These are phyloP conservation scores for Heritiera littoralis DNA, from an alignment of 345 rosid species.

Conservation along the genomic window DNA sequence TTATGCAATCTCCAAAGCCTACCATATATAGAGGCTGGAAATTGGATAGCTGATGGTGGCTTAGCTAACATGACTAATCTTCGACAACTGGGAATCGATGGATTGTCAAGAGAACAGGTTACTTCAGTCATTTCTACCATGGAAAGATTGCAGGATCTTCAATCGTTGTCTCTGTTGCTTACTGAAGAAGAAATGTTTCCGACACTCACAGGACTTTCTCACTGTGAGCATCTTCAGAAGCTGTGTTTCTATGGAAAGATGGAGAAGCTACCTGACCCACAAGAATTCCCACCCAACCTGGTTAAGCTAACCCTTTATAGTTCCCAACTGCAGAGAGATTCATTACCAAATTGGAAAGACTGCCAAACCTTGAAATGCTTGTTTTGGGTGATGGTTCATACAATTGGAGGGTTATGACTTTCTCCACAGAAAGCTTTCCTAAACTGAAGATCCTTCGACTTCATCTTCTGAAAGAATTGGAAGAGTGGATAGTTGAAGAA, in stretches of 20 bases:
- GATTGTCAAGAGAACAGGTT: constrained; percentile 18
- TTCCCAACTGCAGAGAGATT: constrained; percentile 18
- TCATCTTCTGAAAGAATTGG: constrained; percentile 20
- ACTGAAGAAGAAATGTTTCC: constrained; percentile 20
- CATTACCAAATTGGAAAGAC: constrained; percentile 21
- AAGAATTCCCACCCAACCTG: constrained; percentile 22
- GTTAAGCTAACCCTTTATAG: constrained; percentile 15
- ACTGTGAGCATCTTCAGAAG: constrained; percentile 20
- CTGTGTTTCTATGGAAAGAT: constrained; percentile 26
- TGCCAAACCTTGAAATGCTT: constrained; percentile 26
- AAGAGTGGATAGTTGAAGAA: constrained; percentile 23
- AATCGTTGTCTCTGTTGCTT: constrained; percentile 25
- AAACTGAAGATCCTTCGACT: constrained; percentile 17
- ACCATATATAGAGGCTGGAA: constrained; percentile 22
- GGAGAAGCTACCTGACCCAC: constrained; percentile 20
- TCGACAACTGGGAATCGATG: constrained; percentile 18
- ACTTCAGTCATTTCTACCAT: constrained; percentile 8
- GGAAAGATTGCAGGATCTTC: constrained; percentile 20
- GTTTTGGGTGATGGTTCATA: constrained; percentile 23
- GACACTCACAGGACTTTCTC: neutral
- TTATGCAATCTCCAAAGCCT: constrained; percentile 18
- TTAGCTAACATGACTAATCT: constrained; percentile 22
- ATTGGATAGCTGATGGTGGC: constrained; percentile 13
- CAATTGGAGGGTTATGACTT: constrained; percentile 1
- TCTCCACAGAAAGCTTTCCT: constrained; percentile 20